These are phyloP conservation scores for Scheffersomyces lignicola DNA, from an alignment of 1,139 yeast genomes.

Conservation along the genomic window DNA sequence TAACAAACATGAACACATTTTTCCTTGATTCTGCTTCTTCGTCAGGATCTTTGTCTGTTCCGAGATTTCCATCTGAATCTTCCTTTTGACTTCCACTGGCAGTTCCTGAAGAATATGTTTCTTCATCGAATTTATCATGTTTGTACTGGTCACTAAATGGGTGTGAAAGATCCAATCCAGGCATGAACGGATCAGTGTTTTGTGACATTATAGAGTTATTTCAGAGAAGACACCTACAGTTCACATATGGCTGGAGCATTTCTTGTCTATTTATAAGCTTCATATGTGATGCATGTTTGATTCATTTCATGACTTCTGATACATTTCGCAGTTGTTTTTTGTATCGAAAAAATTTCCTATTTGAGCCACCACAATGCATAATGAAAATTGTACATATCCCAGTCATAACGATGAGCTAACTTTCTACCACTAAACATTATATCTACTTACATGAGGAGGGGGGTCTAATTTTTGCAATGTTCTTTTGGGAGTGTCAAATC, in stretches of 20 bases:
- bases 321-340: background rate
- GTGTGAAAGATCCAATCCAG: conserved; percentile 1
- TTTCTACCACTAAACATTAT: too few species aligned
- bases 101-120: background rate
- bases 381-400: conserved; percentile 1
- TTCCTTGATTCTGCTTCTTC: conserved; percentile 12
- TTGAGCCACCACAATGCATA: conserved; percentile 10
- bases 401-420: background rate
- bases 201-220: conserved; percentile 4
- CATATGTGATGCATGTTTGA: background rate
- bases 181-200: background rate
- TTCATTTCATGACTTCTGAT: background rate
- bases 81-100: background rate
- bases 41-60: conserved; percentile 7
- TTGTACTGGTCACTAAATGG: conserved; percentile 1
- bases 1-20: conserved; percentile 28
- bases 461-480: background rate
- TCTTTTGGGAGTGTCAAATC: background rate
- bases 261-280: conserved; percentile 2
- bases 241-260: too few species aligned
- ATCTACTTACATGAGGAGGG: background rate
- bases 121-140: conserved; percentile 1
- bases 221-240: too few species aligned
- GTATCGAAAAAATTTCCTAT: conserved; percentile 7
- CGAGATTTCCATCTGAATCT: background rate